Evolutionary conservation across 108 stramenopile species (phyloP), one percentile per base, ranked within the genome.

Genomic region (Chaetoceros muelleri): DNA sequence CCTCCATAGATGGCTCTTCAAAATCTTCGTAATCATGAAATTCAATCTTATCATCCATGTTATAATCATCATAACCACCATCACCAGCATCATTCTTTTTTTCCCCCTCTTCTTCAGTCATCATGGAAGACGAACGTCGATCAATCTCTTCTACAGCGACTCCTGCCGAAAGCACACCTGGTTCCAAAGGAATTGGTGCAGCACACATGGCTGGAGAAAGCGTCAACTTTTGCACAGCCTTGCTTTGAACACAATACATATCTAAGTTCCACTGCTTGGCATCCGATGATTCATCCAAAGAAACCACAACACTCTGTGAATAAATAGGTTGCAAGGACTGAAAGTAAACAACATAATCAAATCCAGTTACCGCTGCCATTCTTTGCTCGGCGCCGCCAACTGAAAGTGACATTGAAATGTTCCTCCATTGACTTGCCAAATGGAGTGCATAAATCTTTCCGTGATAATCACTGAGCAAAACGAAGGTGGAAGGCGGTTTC

Each of bases 311-410:
- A 40, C 62, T 69, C 66, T 74, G 73, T 2, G 83, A 82, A 46
- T 79, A 83, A 17, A 75, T 66, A 16, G 88, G 82, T 72, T 80
- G 70, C 30, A 72, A 66, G 5, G 79, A 65, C 3, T 61, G 50
- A 59, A 90, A 75, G n/a, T 82, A 79, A 19, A 84, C 82, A 46
- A 86, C 64, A 58, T 84, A 84, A 53, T 86, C 79, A 46, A 70
- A 74, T 25, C 88, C 84, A 44, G 55, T 75, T 20, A 75, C 80
- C 8, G 64, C 45, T 0, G 72, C 67, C 1, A 62, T 24, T 22
- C 62, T 30, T 25, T 52, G 27, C 13, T 49, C 19, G 28, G 29
- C 49, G 21, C 24, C 19, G 21, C 23, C 30, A 21, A 13, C 13
- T 40, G 34, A 40, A 10, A 5, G 8, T 10, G 34, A 40, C 5